Percentiles rank a stretch among this genome's conserved stretches.
phyloP scores from a whole-genome alignment of 2,329 filamentous ascomycete species.

The Stachybotrys chlorohalonatus region DNA sequence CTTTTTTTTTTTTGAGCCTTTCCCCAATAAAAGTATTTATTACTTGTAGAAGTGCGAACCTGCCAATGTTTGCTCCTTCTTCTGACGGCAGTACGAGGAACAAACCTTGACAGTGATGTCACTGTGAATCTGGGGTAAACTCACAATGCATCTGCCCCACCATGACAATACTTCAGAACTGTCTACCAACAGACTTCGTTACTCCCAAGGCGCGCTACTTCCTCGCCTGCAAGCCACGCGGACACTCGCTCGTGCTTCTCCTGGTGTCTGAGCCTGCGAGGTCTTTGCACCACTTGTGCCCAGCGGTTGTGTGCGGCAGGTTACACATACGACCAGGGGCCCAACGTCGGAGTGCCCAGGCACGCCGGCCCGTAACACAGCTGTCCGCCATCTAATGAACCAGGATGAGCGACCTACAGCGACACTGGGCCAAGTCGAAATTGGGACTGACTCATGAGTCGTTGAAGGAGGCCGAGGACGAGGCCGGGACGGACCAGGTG shows the following conservation, averaged over 20 bases:
- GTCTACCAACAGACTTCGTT: neutral
- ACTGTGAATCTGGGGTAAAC: neutral
- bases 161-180: neutral
- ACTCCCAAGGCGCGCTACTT: neutral
- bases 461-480: conserved; percentile 42
- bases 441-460: conserved; percentile 45
- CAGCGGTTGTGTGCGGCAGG: neutral
- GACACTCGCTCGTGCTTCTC: neutral
- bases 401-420: conserved; percentile 73
- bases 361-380: neutral
- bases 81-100: neutral
- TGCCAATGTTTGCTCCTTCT: neutral
- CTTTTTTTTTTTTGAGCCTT: too few species aligned
- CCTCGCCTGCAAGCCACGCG: neutral
- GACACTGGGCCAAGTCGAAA: conserved; percentile 69
- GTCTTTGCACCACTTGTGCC: neutral
- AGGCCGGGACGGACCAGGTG: conserved; percentile 37
- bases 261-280: neutral
- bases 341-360: neutral
- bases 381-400: neutral
- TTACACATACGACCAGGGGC: neutral
- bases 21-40: too few species aligned
- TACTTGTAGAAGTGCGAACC: too few species aligned
- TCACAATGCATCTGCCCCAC: neutral
- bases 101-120: neutral